Base-by-base conservation (phyloP, 2,329 filamentous ascomycete genomes). In the Fusarium sp. region DNA sequence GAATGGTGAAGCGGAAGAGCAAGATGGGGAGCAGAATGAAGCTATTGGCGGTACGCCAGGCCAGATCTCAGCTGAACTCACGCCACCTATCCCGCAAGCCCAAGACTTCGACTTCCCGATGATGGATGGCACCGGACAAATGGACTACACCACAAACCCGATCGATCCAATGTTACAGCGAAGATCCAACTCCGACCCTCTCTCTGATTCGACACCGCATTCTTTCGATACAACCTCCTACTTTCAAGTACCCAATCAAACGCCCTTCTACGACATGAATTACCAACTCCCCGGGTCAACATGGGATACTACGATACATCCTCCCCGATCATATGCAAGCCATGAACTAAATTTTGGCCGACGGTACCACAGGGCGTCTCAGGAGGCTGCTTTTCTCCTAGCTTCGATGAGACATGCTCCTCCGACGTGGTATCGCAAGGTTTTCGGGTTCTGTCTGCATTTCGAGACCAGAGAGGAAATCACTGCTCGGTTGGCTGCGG, bases 401-500 rank as follows among this genome's bases (percentile, higher is more conserved):
- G 59, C 61, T 8, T 64, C 61, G 0, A 64, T 64, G 61, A 41
- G 37, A 1, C 35, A 64, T 17, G 32, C 61, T 1, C 61, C 61
- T 15, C 48, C 61, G 3, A 14, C 40, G 0, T 64, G 61, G 61
- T 64, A 64, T 17, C 42, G 38, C 1, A 64, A 41, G 14, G 60
- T 64, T 0, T 64, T 64, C 18, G 61, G 61, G 0, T 64, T 64
- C 14, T 64, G 61, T 3, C 15, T 64, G 46, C 61, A 64, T 18
- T 64, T 64, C 1, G 61, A 64, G 7, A 64, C 61, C 1, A 15
- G 48, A 9, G 61, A 64, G 2, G 61, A 64, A 17, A 64, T 64
- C 10, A 32, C 18, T 5, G 23, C 35, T 11, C 61, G 61, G 0
- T 7, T 64, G 7, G 48, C 40, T 0, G 48, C 64, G 6, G 13